A percentile compares a stretch with the other conserved stretches of the same genome.
Conservation (phyloP, 495 filamentous ascomycete genomes). For the Symbiotaphrina buchneri region DNA sequence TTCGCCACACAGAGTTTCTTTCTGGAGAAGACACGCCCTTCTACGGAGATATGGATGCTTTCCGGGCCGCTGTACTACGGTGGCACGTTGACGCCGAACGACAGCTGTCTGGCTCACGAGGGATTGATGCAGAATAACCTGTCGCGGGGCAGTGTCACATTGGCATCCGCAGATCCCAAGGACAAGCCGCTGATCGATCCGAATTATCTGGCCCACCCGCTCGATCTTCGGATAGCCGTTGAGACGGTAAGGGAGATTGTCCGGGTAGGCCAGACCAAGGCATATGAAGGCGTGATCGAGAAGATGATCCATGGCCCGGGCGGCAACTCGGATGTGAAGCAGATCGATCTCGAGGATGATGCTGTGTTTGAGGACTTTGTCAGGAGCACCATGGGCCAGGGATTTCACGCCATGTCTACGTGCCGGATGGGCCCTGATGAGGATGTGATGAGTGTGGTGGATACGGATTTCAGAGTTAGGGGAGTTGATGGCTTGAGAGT, state of each 20-base stretch:
- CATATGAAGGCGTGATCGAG: too few relatives aligned
- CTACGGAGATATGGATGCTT: too few relatives aligned
- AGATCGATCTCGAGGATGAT: slow-evolving; percentile 23
- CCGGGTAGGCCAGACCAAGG: slow-evolving; percentile 16
- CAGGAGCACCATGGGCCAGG: slow-evolving; percentile 13
- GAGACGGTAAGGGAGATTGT: slow-evolving; percentile 29
- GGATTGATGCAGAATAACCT: too few relatives aligned
- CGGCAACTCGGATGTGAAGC: too few relatives aligned
- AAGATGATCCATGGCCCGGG: slow-evolving; percentile 27
- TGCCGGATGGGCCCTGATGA: slow-evolving; percentile 25
- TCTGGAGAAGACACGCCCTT: too few relatives aligned
- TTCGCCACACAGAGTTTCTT: too few relatives aligned
- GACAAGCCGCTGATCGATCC: slow-evolving; percentile 29
- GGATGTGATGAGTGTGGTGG: slow-evolving; percentile 29
- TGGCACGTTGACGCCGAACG: too few relatives aligned
- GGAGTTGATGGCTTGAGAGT: slow-evolving; percentile 28
- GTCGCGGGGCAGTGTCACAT: slow-evolving; percentile 29
- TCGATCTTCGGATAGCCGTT: slow-evolving; percentile 29
- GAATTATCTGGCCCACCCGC: slow-evolving; percentile 26
- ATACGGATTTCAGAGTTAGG: slow-evolving; percentile 23
- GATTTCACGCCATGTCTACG: slow-evolving; percentile 28
- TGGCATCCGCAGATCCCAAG: slow-evolving; percentile 15
- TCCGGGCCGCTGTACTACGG: too few relatives aligned
- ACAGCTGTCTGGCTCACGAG: too few relatives aligned
- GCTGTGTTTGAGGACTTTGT: slow-evolving; percentile 24